Conservation (phyloP, 2,329 filamentous ascomycete species). For the Pseudocercospora cruenta region DNA sequence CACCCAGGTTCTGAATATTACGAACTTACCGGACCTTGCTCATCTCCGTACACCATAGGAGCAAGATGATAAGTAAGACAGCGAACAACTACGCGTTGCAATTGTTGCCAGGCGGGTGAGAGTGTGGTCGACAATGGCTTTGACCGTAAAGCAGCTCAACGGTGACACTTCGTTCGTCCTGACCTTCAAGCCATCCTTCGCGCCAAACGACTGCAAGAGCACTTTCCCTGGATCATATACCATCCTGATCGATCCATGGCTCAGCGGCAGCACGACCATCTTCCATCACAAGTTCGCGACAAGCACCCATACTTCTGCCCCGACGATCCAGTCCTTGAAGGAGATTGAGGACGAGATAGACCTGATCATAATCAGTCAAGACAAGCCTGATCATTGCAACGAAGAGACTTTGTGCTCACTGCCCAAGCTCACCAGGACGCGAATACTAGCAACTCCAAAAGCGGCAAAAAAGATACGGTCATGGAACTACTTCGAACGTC, state of each 20-base stretch:
- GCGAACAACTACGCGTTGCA: background rate
- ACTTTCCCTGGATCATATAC: constrained; percentile 60
- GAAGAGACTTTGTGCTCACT: constrained; percentile 69
- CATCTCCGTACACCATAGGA: background rate
- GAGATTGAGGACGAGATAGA: constrained; percentile 59
- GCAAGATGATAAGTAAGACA: constrained; percentile 13
- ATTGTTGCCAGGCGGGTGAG: background rate
- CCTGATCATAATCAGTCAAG: constrained; percentile 62
- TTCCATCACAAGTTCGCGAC: constrained; percentile 65
- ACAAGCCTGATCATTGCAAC: constrained; percentile 72
- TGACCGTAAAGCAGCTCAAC: constrained; percentile 67
- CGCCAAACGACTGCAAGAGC: constrained; percentile 44
- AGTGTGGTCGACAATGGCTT: constrained; percentile 54
- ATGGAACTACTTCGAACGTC: constrained; percentile 69
- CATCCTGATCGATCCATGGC: constrained; percentile 74
- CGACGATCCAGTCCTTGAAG: constrained; percentile 61
- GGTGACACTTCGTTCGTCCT: constrained; percentile 68
- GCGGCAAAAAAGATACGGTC: constrained; percentile 67
- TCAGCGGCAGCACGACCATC: constrained; percentile 63
- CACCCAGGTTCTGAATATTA: background rate
- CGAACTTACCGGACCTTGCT: background rate
- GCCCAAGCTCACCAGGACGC: constrained; percentile 57
- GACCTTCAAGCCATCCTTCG: constrained; percentile 61
- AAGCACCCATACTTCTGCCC: constrained; percentile 58
- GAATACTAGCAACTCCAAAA: constrained; percentile 67